These are phyloP conservation scores for Sporobolomyces pararoseus DNA, from an alignment of 768 basidiomycete genomes.

Conservation along the genomic window DNA sequence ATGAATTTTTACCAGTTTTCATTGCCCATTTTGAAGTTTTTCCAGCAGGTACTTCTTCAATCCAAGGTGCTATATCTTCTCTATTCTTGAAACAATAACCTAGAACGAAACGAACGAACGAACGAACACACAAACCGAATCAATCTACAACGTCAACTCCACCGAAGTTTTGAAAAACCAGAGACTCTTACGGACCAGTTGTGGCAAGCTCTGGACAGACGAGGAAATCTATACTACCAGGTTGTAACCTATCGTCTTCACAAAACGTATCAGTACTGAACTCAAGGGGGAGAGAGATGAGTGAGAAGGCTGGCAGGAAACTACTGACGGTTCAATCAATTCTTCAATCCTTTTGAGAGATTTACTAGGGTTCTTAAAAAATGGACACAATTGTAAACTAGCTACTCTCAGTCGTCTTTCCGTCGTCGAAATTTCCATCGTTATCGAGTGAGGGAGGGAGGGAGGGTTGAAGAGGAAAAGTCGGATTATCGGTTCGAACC, in stretches of 20 bases:
- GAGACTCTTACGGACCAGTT: slow-evolving; percentile 15
- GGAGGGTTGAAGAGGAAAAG: no score
- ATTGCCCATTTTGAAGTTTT: slow-evolving; percentile 34
- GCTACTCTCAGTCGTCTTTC: slow-evolving; percentile 1
- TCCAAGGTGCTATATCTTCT: slow-evolving; percentile 36
- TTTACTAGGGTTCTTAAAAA: slow-evolving; percentile 21
- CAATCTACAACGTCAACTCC: no score
- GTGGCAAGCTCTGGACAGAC: slow-evolving; percentile 45
- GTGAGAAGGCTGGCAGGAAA: no score
- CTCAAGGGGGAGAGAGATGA: no score
- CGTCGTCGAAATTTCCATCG: no score
- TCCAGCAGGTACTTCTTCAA: slow-evolving; percentile 21
- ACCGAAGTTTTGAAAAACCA: no score
- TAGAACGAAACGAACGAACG: no score
- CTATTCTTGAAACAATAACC: slow-evolving; percentile 42
- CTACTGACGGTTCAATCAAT: slow-evolving; percentile 1
- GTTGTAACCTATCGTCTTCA: slow-evolving; percentile 20
- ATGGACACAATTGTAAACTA: slow-evolving; percentile 22
- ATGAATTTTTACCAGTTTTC: slow-evolving; percentile 20
- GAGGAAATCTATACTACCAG: slow-evolving; percentile 33
- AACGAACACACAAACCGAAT: no score
- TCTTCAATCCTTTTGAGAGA: slow-evolving; percentile 3
- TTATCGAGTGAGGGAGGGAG: no score
- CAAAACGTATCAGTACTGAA: no score
- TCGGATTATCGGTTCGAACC: no score